Percentiles rank a stretch among this genome's conserved stretches.
Evolutionary conservation across 31 red algal species (phyloP).

Genomic region (Bonnemaisonia californica): DNA sequence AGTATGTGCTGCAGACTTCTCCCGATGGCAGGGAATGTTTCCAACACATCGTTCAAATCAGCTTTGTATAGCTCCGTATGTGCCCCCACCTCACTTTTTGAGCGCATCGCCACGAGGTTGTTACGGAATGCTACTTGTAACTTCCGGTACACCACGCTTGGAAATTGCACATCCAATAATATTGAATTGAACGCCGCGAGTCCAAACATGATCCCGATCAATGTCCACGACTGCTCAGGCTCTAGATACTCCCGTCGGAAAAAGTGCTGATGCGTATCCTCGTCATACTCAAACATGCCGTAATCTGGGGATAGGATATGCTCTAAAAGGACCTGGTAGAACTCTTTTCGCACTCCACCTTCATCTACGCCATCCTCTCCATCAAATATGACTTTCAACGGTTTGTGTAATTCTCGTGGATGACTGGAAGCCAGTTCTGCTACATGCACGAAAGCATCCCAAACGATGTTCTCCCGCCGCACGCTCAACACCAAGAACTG

Average conservation of each 20-base stretch:
- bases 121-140: constrained; percentile 63
- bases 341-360: constrained; percentile 92
- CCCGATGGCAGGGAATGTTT: constrained; percentile 73
- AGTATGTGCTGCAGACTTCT: constrained; percentile 64
- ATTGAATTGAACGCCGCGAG: constrained; percentile 90
- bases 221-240: constrained; percentile 65
- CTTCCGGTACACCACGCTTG: constrained; percentile 80
- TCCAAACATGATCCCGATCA: constrained; percentile 88
- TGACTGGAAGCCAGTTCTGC: constrained; percentile 53
- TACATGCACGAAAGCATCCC: constrained; percentile 67
- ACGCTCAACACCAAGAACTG: constrained; percentile 77
- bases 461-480: constrained; percentile 79
- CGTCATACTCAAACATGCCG: constrained; percentile 91
- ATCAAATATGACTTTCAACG: constrained; percentile 84
- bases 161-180: constrained; percentile 87
- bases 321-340: constrained; percentile 85
- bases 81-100: constrained; percentile 9
- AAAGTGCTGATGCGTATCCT: constrained; percentile 83
- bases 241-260: constrained; percentile 77
- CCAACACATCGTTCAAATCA: constrained; percentile 77
- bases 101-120: constrained; percentile 40
- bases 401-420: constrained; percentile 85
- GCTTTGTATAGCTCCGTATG: constrained; percentile 48
- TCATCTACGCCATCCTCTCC: constrained; percentile 92
- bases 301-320: constrained; percentile 85